A percentile compares a stretch with the other conserved stretches of the same genome.
These are phyloP conservation scores for Pseudogymnoascus sp. DNA, from an alignment of 2,329 filamentous ascomycete species.

Conservation along the genomic window DNA sequence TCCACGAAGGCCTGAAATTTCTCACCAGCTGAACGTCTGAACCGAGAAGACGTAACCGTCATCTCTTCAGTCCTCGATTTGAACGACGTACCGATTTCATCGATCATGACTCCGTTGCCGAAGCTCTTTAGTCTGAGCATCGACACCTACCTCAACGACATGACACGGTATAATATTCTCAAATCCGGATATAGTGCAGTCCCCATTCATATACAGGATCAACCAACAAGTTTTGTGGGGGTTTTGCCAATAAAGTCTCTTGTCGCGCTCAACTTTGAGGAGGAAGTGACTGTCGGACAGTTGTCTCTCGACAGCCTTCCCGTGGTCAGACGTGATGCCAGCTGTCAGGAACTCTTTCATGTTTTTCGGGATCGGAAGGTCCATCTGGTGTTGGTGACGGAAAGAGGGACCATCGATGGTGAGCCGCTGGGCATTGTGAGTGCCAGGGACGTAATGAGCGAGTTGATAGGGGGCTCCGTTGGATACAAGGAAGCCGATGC, in stretches of 20 bases:
- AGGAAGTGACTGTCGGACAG: constrained; percentile 72
- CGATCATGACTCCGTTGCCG: constrained; percentile 95
- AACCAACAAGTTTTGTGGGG: constrained; percentile 77
- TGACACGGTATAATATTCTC: constrained; percentile 85
- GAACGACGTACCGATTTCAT: constrained; percentile 84
- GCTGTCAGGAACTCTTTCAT: constrained; percentile 93
- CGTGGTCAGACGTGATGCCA: constrained; percentile 85
- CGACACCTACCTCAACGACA: constrained; percentile 80
- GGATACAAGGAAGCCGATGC: not conserved
- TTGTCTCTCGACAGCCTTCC: constrained; percentile 85
- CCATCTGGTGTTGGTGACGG: constrained; percentile 92
- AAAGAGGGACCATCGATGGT: constrained; percentile 72
- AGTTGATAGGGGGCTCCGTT: constrained; percentile 85
- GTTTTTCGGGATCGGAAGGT: constrained; percentile 98
- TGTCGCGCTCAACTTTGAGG: constrained; percentile 93
- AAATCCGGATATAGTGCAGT: constrained; percentile 90
- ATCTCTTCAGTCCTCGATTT: constrained; percentile 90
- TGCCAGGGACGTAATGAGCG: constrained; percentile 91
- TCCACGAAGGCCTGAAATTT: constrained; percentile 57
- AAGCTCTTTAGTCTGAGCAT: constrained; percentile 90
- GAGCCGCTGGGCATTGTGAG: constrained; percentile 82
- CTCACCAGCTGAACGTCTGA: constrained; percentile 60
- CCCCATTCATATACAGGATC: constrained; percentile 78
- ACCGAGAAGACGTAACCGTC: constrained; percentile 93
- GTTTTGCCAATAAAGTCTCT: constrained; percentile 96